A percentile compares a stretch with the other conserved stretches of the same genome.
Evolutionary conservation across 2,329 filamentous ascomycete genomes (phyloP).

Genomic region (Cadophora gregata): DNA sequence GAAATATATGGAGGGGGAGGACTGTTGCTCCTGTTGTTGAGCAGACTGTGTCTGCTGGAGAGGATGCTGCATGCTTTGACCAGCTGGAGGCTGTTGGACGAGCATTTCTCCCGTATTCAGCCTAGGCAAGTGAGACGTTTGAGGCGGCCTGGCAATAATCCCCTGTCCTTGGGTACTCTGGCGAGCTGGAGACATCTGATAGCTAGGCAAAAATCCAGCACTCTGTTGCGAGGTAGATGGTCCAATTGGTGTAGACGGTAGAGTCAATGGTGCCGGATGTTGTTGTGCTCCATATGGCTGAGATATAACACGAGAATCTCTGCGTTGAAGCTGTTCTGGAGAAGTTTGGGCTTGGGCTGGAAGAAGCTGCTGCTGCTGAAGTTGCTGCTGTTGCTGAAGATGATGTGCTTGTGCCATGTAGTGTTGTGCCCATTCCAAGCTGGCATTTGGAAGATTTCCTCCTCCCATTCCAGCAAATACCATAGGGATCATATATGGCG

Average conservation of each 20-base stretch:
- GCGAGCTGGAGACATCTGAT: constrained; percentile 44
- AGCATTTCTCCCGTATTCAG: constrained; percentile 51
- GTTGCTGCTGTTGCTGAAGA: constrained; percentile 46
- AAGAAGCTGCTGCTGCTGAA: constrained; percentile 48
- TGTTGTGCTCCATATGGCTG: constrained; percentile 36
- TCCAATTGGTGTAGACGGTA: constrained; percentile 43
- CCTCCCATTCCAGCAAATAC: constrained; percentile 77
- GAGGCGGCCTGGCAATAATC: constrained; percentile 39
- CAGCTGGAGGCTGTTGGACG: constrained; percentile 46
- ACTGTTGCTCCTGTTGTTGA: constrained; percentile 57
- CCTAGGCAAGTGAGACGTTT: constrained; percentile 46
- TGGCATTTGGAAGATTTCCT: constrained; percentile 63
- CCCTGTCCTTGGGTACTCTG: constrained; percentile 39
- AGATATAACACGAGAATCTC: constrained; percentile 53
- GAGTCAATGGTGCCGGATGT: constrained; percentile 38
- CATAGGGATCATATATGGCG: constrained; percentile 75
- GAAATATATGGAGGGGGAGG: constrained; percentile 82
- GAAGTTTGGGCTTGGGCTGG: constrained; percentile 56
- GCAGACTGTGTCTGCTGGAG: constrained; percentile 58
- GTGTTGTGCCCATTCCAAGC: constrained; percentile 73
- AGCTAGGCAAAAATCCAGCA: constrained; percentile 40
- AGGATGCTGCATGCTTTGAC: constrained; percentile 51
- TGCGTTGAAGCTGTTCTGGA: constrained; percentile 60
- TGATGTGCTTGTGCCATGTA: constrained; percentile 60
- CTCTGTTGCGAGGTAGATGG: constrained; percentile 36